These are phyloP conservation scores for Ricinus communis DNA, from an alignment of 345 rosid species.

Conservation along the genomic window DNA sequence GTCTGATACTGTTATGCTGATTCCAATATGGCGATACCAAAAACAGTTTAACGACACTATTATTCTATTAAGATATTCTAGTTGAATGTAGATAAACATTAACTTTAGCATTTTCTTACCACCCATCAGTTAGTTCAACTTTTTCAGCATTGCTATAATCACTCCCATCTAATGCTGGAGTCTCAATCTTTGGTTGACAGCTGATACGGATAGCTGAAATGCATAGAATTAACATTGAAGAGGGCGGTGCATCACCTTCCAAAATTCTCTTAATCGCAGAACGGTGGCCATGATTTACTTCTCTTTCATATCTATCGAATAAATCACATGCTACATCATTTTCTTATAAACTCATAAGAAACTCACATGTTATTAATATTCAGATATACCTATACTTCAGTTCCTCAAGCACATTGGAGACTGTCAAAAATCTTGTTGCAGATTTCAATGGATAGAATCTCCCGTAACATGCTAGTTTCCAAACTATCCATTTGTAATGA, in stretches of 20 bases:
- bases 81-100: neutral
- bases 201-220: constrained; percentile 55
- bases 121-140: constrained; percentile 90
- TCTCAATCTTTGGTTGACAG: constrained; percentile 34
- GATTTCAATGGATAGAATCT: constrained; percentile 52
- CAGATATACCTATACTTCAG: constrained; percentile 83
- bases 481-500: constrained; percentile 92
- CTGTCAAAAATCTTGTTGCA: constrained; percentile 62
- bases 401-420: constrained; percentile 83
- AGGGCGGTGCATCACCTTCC: constrained; percentile 79
- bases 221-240: constrained; percentile 73
- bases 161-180: constrained; percentile 34
- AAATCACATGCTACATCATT: constrained; percentile 21
- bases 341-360: constrained; percentile 16
- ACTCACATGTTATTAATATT: constrained; percentile 12
- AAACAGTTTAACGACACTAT: too few relatives aligned
- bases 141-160: constrained; percentile 41
- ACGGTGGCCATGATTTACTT: constrained; percentile 82
- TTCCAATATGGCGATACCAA: too few relatives aligned
- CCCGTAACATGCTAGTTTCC: constrained; percentile 90
- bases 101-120: constrained; percentile 52
- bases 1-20: too few relatives aligned
- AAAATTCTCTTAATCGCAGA: constrained; percentile 86
- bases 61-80: too few relatives aligned
- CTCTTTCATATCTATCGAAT: constrained; percentile 79